Percentiles rank a stretch among this genome's conserved stretches.
Conservation (phyloP, 495 filamentous ascomycete genomes). For the Lasiosphaeria miniovina region DNA sequence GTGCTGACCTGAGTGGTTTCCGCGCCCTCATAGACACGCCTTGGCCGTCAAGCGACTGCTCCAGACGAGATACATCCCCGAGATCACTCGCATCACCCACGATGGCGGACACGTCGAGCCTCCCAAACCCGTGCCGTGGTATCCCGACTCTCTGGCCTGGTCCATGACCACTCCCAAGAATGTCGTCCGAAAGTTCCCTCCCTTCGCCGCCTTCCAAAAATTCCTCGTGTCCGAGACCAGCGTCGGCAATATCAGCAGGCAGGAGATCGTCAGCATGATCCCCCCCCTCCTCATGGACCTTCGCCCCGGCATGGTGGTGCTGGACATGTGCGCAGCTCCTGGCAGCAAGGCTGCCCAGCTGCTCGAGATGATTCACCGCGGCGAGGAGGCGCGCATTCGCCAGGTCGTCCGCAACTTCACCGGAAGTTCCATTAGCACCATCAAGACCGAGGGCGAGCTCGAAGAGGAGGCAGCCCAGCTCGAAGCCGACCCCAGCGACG, state of each 20-base stretch:
- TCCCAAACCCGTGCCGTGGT: constrained; percentile 79
- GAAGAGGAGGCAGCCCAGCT: constrained; percentile 47
- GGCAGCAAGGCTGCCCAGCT: constrained; percentile 95
- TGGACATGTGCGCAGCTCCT: constrained; percentile 95
- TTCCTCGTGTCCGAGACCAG: constrained; percentile 97
- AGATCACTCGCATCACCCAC: constrained; percentile 75
- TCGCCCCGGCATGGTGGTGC: constrained; percentile 81
- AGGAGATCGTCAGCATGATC: constrained; percentile 98
- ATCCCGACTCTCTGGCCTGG: constrained; percentile 91
- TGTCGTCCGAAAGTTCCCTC: constrained; percentile 82
- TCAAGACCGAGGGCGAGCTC: constrained; percentile 45
- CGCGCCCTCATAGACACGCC: constrained; percentile 59
- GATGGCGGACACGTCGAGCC: constrained; percentile 79
- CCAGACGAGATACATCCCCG: constrained; percentile 81
- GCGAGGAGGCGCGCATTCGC: constrained; percentile 79
- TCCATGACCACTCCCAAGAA: constrained; percentile 95
- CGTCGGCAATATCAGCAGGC: constrained; percentile 93
- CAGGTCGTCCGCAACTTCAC: constrained; percentile 55
- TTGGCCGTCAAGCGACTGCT: constrained; percentile 80
- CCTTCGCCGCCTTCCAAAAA: constrained; percentile 93
- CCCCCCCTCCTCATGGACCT: constrained; percentile 91
- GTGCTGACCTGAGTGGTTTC: constrained; percentile 9
- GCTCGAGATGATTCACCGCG: constrained; percentile 87
- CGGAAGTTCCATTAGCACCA: constrained; percentile 47
- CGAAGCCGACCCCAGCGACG: constrained; percentile 61